Base-by-base conservation (phyloP, 208 protist genomes). In the Acanthamoeba healyi region DNA sequence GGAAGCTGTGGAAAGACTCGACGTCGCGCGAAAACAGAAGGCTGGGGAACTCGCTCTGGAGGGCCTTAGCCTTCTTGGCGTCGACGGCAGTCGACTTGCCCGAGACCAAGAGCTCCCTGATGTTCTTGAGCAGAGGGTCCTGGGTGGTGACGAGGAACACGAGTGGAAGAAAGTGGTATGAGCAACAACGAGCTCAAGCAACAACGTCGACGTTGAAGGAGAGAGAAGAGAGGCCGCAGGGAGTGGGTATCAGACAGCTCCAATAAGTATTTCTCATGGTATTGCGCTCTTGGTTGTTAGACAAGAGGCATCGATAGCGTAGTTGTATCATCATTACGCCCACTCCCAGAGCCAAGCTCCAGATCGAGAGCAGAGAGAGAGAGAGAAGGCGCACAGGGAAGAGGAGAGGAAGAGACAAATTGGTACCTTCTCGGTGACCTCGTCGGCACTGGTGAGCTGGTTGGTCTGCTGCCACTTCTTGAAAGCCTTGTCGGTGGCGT, bases 241-340 rank as follows among this genome's bases (percentile, higher is more conserved):
- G 1, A 77, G 29, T n/a, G 38, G 34, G 36, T 77, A 42, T 77
- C 67, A 77, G 67, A 77, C 67, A 77, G 67, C 67, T 77, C 67
- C 67, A 77, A 77, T 77, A 77, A 77, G 9, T 77, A 77, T 36
- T 77, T 77, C 67, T 77, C 67, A 77, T 44, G 29, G 38, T 77
- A n/a, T 5, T 77, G 67, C 67, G 22, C 67, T 65, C 67, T 77
- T n/a, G 36, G 67, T 77, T 77, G 67, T 44, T 65, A 44, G 26
- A 77, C 67, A 77, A 44, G 38, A 44, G 67, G 67, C 67, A 77
- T 77, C 67, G 67, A 77, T 44, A 29, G 67, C 38, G 67, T 46
- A 44, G n/a, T 46, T 38, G 36, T 2, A 77, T 77, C 67, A 77
- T 77, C 67, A 77, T 44, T 77, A 12, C 10, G 3, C 10, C n/a